Evolutionary conservation across 805 yeast species (phyloP), one percentile per base, ranked within the genome.

Genomic region (Ogataea nitratoaversa): DNA sequence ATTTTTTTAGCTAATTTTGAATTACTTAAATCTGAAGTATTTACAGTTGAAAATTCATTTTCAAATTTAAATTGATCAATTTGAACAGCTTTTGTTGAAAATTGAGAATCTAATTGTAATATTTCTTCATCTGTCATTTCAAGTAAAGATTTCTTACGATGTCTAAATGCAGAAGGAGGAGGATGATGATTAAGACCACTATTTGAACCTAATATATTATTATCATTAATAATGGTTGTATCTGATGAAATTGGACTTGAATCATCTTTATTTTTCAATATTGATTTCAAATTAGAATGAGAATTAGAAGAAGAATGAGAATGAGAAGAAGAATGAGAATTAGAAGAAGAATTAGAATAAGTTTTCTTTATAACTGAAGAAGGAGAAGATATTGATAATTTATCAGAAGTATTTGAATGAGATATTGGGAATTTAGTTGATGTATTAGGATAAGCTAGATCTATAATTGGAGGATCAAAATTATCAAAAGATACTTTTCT

Each of bases 81-180:
- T 45, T 72, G 65, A 19, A 66, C 54, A 2, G 62, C 56, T 43
- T 63, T 59, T 18, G 69, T 61, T 40, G 66, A 62, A 53, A 65
- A 76, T 48, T 76, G 81, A 2, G 75, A 70, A 54, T 76, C 82
- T 44, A 76, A 59, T 11, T 74, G 76, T 58, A 75, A 54, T 42
- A 76, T 60, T 54, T 76, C 81, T 41, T 72, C 77, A 52, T 72
- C 67, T 13, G 79, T 65, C 78, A 76, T 70, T 13, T 66, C 76
- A 25, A 71, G 65, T 47, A 71, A 70, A 34, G 74, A 68, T 48
- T 74, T 72, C 40, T 75, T 57, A 20, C 74, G 19, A 23, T 28
- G 32, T 23, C 45, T 39, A 28, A 40, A 34, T 8, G 36, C 31
- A 4, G 44, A 38, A 9, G 38, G 24, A 11, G 33, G 38, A 33